phyloP scores from a whole-genome alignment of 768 basidiomycete species.

The Agrocybe praecox region DNA sequence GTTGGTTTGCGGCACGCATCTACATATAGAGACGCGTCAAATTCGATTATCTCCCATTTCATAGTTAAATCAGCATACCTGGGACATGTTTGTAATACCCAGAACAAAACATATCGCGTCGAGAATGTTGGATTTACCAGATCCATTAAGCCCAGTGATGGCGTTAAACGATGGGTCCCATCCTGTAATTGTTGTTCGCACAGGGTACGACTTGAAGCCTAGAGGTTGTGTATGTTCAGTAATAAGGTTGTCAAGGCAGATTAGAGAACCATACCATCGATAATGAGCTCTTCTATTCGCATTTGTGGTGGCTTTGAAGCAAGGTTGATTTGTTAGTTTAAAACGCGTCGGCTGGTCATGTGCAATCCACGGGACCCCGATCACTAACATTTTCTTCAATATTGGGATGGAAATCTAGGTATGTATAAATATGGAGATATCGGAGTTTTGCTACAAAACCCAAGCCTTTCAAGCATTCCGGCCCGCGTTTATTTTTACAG shows the following conservation, averaged over 20 bases:
- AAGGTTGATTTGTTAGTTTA: constrained; percentile 7
- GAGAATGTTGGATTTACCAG: constrained; percentile 98
- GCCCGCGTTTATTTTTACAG: background rate
- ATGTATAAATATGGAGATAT: no score
- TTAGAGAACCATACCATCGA: constrained; percentile 66
- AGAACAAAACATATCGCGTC: constrained; percentile 99
- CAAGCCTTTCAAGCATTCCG: no score
- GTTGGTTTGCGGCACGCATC: constrained; percentile 95
- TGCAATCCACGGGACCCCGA: constrained; percentile 10
- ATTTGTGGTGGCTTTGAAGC: constrained; percentile 13
- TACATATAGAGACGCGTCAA: constrained; percentile 30
- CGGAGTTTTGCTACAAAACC: no score
- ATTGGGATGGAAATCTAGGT: background rate
- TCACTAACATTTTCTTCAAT: background rate
- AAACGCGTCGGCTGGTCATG: constrained; percentile 14
- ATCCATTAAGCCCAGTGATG: constrained; percentile 94
- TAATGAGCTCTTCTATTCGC: constrained; percentile 90
- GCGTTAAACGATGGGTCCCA: constrained; percentile 99
- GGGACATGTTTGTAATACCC: constrained; percentile 96
- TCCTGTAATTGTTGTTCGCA: constrained; percentile 92
- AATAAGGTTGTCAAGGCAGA: background rate
- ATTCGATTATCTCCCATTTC: background rate
- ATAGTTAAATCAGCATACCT: constrained; percentile 42
- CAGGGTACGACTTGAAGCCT: constrained; percentile 99
- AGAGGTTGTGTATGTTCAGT: background rate